Base-by-base conservation (phyloP, 768 basidiomycete species). In the Phylloporus arenicola region DNA sequence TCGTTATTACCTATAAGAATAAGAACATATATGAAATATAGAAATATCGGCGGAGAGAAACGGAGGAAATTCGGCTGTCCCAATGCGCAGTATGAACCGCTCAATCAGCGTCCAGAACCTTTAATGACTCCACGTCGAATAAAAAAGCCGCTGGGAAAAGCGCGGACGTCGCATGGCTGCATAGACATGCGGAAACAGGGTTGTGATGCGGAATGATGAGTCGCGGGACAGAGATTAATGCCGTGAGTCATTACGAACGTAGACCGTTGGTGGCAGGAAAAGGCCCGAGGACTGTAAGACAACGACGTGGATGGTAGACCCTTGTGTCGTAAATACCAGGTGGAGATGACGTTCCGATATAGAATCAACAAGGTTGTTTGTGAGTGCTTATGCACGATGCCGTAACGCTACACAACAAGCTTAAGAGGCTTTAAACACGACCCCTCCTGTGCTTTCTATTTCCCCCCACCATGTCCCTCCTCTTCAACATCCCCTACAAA, bases 321-420 rank as follows among this genome's bases (percentile, higher is more conserved):
- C 29, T 30, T 30, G 29, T 43, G 25, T 43, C 42, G 40, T 48
- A 31, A 41, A 38, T 17, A 38, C 37, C 3, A 39, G 38, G 38
- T 11, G 19, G 11, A 3, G 46, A 47, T 54, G 51, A 50, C 34
- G 61, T 17, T 58, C 64, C 64, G 63, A 65, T 62, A 59, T 64
- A 40, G 54, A 53, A 63, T 67, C 58, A 68, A 69, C 66, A 47
- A 62, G 45, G 53, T 68, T 68, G 66, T 68, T 68, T 68, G 66
- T 59, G 20, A 52, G 48, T 68, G 66, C 66, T 68, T 68, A 68
- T 64, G 52, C 68, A 52, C 57, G 57, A 3, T 68, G 66, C 66
- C 68, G 66, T 68, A 68, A 68, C 58, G 49, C 50, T 59, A 64
- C 50, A 60, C 65, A 68, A 68, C 63, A 67, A 68, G 57, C 61